These are phyloP conservation scores for Nakazawaea wickerhamii DNA, from an alignment of 805 yeast genomes.

Conservation along the genomic window DNA sequence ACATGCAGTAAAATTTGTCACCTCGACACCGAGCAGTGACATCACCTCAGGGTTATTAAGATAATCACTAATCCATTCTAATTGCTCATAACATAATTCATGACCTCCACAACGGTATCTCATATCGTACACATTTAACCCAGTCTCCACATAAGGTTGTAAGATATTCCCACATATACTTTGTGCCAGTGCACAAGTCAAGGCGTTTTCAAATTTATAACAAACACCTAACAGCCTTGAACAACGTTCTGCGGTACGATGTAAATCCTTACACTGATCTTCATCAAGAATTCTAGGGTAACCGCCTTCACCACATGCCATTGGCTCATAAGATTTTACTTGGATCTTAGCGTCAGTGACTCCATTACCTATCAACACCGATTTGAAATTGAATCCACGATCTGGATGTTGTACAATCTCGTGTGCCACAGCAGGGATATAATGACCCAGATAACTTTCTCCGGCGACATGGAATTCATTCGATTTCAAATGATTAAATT, in stretches of 20 bases:
- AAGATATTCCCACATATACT: conserved; percentile 82
- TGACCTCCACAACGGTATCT: conserved; percentile 66
- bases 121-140: conserved; percentile 87
- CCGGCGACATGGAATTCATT: conserved; percentile 82
- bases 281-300: conserved; percentile 45
- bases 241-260: conserved; percentile 68
- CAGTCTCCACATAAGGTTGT: conserved; percentile 78
- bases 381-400: conserved; percentile 57
- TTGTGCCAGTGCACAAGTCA: conserved; percentile 88
- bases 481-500: conserved; percentile 52
- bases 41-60: conserved; percentile 73
- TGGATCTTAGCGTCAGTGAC: conserved; percentile 80
- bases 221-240: conserved; percentile 67
- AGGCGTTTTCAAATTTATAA: conserved; percentile 64
- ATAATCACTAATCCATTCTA: conserved; percentile 64
- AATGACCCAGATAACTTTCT: conserved; percentile 92
- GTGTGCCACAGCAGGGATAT: conserved; percentile 81
- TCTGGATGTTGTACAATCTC: conserved; percentile 65
- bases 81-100: conserved; percentile 59
- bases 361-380: conserved; percentile 87
- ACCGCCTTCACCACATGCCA: conserved; percentile 95
- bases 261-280: conserved; percentile 63
- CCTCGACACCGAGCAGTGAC: conserved; percentile 86
- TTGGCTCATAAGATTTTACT: conserved; percentile 74
- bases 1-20: conserved; percentile 55